Evolutionary conservation across 140 eudicot species (phyloP), one percentile per base, ranked within the genome.

Genomic region (Bidens hawaiensis): DNA sequence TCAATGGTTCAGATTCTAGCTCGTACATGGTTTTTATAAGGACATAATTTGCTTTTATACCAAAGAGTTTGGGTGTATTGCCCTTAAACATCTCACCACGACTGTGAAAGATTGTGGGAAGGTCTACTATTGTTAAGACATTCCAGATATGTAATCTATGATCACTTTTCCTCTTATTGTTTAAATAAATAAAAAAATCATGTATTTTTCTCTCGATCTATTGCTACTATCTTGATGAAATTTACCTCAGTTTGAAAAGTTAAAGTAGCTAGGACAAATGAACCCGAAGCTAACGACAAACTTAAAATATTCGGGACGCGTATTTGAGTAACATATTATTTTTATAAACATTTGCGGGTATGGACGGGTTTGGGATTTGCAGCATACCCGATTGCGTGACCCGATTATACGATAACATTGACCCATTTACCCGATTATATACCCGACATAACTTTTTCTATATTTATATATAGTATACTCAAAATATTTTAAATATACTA

Each of bases 61-160:
- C 12, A 59, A 25, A 34, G 58, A 10, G 17, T 45, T 64, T 54
- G 2, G 53, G 36, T 14, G 15, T 33, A 18, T 38, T 6, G n/a
- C 19, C 54, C 17, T 79, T 17, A 7, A 71, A 23, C 19, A 43
- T 51, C 2, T 36, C 59, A 3, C 78, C 88, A 9, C 55, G 43
- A 55, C 72, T 63, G 48, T 76, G 69, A 14, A 68, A 72, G 7
- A 61, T 12, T 0, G 63, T 13, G 1, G 90, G 95, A 69, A 82
- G 70, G 28, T 86, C 95, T 11, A n/a, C 43, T 38, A 38, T 11
- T 38, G 43, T 38, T 11, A 38, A 31, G 79, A 60, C 21, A 77
- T 17, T 19, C 90, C 90, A 0, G 95, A 90, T 30, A 86, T 82
- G 62, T 77, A 82, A 52, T 69, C 60, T 19, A 86, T 67, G n/a